Percentiles rank a stretch among this genome's conserved stretches.
These are phyloP conservation scores for Cymbopogon flexuosus DNA, from an alignment of 202 grass and related monocot genomes.

Conservation along the genomic window DNA sequence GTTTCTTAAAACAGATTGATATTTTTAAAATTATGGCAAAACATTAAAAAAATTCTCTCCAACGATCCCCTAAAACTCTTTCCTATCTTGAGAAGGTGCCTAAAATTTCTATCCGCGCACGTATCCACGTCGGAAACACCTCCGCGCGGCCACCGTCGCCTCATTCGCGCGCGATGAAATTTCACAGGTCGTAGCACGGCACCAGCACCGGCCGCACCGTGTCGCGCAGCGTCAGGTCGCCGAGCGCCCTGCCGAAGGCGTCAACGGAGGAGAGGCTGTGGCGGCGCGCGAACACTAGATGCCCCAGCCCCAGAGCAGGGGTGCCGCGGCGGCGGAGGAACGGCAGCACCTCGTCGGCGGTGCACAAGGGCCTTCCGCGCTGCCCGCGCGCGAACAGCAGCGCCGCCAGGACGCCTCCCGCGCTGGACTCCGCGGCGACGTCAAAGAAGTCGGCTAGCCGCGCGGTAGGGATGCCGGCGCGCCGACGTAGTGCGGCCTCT, in stretches of 20 bases:
- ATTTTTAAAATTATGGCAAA: too few species aligned
- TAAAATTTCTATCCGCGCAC: too few species aligned
- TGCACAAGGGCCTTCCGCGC: constrained; percentile 51
- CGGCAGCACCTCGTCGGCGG: constrained; percentile 61
- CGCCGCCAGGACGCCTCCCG: constrained; percentile 72
- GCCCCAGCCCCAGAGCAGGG: not conserved
- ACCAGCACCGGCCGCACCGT: constrained; percentile 70
- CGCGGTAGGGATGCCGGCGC: constrained; percentile 32
- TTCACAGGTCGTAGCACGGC: constrained; percentile 69
- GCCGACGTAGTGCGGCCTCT: constrained; percentile 50
- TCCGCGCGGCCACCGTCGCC: too few species aligned
- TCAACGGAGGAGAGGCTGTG: not conserved
- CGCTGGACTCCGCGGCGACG: constrained; percentile 68
- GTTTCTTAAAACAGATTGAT: too few species aligned
- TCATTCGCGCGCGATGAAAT: not conserved
- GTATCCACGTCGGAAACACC: too few species aligned
- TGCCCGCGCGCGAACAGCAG: constrained; percentile 58
- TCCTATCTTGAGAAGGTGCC: too few species aligned
- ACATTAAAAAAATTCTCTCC: too few species aligned
- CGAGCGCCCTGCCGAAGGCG: constrained; percentile 38
- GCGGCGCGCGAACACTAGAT: not conserved
- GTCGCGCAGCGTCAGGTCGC: constrained; percentile 72
- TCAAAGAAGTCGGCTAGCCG: constrained; percentile 80
- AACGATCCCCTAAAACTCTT: too few species aligned
- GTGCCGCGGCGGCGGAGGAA: constrained; percentile 45